These are phyloP conservation scores for Globisporangium emineosum DNA, from an alignment of 352 stramenopile genomes.

Conservation along the genomic window DNA sequence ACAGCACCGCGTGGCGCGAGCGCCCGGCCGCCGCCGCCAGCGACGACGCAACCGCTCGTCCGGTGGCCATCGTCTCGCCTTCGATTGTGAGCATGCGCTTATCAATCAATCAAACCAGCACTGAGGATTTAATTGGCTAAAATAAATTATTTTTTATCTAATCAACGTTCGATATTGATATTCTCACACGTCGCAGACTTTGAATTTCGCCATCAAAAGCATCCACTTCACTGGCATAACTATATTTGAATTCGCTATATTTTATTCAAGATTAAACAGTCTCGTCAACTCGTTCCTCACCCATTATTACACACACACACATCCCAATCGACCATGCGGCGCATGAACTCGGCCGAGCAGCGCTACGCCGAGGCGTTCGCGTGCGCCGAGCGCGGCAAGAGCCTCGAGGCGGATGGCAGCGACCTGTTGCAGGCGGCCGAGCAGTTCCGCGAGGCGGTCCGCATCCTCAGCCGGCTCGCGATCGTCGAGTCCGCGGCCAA, in stretches of 20 bases:
- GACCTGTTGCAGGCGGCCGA: constrained; percentile 25
- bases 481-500: constrained; percentile 76
- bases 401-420: constrained; percentile 12
- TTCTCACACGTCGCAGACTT: not conserved
- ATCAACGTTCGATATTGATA: not conserved
- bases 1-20: constrained; percentile 48
- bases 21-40: not conserved
- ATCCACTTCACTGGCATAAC: not conserved
- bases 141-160: not conserved
- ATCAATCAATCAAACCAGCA: too few relatives aligned
- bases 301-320: not conserved
- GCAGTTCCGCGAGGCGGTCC: constrained; percentile 52
- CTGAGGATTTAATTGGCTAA: too few relatives aligned
- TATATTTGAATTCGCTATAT: not conserved
- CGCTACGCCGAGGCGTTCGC: constrained; percentile 71
- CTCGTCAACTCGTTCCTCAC: not conserved
- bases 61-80: not conserved
- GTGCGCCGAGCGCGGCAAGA: constrained; percentile 45
- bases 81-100: not conserved
- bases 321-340: constrained; percentile 8
- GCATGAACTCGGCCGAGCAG: constrained; percentile 30
- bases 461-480: constrained; percentile 60
- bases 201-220: not conserved
- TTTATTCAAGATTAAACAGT: not conserved
- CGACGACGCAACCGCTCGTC: not conserved